These are phyloP conservation scores for Trametes pubescens DNA, from an alignment of 1,284 basidiomycete genomes.

Conservation along the genomic window DNA sequence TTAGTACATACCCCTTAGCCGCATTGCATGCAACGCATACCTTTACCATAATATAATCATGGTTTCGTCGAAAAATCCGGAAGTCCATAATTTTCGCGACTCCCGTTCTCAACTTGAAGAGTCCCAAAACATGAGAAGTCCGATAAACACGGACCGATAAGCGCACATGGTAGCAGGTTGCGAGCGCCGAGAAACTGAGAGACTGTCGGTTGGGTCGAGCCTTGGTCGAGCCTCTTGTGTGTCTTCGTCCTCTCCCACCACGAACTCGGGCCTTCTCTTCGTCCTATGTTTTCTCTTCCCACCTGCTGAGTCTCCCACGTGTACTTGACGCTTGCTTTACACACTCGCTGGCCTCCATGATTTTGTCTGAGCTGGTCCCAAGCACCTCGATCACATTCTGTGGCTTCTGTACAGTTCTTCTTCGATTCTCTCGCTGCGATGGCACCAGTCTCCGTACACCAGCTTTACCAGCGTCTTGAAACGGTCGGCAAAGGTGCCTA, in stretches of 20 bases:
- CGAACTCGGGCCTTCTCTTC: constrained; percentile 11
- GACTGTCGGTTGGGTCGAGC: too few species aligned
- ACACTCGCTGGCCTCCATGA: constrained; percentile 16
- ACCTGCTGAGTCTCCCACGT: constrained; percentile 9
- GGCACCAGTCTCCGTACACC: constrained; percentile 47
- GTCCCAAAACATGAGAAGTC: too few species aligned
- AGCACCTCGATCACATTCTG: constrained; percentile 17
- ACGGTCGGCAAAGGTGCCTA: constrained; percentile 92
- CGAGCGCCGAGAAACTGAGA: neutral
- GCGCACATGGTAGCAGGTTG: neutral
- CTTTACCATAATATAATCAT: neutral
- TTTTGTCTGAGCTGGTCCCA: constrained; percentile 20
- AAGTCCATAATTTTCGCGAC: too few species aligned
- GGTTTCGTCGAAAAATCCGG: too few species aligned
- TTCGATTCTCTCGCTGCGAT: constrained; percentile 23
- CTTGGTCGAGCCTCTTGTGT: too few species aligned
- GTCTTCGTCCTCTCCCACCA: constrained; percentile 6
- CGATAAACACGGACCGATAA: neutral
- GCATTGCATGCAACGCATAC: neutral
- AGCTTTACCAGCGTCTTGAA: constrained; percentile 62
- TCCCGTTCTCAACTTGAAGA: too few species aligned
- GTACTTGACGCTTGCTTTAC: constrained; percentile 1
- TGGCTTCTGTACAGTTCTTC: constrained; percentile 9
- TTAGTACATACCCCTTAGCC: neutral
- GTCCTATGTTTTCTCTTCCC: constrained; percentile 11